phyloP scores from a whole-genome alignment of 495 filamentous ascomycete species.

The Oidiodendron maius region DNA sequence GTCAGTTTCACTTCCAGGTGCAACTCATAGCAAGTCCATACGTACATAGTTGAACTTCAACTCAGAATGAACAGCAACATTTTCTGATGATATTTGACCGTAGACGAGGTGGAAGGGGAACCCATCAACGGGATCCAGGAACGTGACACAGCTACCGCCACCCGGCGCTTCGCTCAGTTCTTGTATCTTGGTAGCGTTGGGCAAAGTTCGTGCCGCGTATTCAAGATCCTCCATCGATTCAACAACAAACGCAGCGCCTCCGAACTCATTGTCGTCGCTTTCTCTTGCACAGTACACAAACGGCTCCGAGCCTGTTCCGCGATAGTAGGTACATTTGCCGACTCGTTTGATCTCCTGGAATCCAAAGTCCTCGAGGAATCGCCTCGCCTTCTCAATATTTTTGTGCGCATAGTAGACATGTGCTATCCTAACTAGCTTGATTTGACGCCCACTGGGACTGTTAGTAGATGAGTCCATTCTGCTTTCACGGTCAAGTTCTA shows the following conservation, averaged over 20 bases:
- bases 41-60: neutral
- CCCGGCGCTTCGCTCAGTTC: slow-evolving; percentile 43
- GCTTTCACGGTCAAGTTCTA: too few species aligned
- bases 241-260: slow-evolving; percentile 47
- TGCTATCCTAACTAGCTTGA: too few species aligned
- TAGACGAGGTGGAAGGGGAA: too few species aligned
- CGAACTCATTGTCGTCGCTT: slow-evolving; percentile 40
- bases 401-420: neutral
- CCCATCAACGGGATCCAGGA: slow-evolving; percentile 49
- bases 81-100: too few species aligned
- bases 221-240: slow-evolving; percentile 48
- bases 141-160: slow-evolving; percentile 47
- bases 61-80: slow-evolving; percentile 53
- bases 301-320: slow-evolving; percentile 50
- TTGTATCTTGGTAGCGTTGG: neutral
- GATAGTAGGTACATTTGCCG: slow-evolving; percentile 44
- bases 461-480: too few species aligned
- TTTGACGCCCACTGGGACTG: too few species aligned
- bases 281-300: slow-evolving; percentile 45
- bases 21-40: neutral
- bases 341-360: slow-evolving; percentile 38
- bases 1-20: neutral
- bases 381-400: neutral
- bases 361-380: slow-evolving; percentile 39
- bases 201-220: neutral